Percentiles rank a stretch among this genome's conserved stretches.
Evolutionary conservation across 2,329 filamentous ascomycete genomes (phyloP).

Genomic region (Trichoderma aggressivum): DNA sequence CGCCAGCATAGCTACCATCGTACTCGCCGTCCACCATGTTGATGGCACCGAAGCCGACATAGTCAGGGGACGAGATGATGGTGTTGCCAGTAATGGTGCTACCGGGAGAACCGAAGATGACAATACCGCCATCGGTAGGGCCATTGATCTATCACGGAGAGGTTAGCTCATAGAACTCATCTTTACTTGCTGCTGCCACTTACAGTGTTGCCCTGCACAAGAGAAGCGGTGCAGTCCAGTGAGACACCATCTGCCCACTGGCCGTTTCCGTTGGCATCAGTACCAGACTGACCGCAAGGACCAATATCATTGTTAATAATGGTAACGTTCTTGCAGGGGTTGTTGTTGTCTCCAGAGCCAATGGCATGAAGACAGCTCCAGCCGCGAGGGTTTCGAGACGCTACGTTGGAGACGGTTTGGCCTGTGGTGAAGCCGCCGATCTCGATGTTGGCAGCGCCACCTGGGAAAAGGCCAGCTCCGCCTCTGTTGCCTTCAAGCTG

Average conservation of each 20-base stretch:
- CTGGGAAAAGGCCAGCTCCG: slow-evolving; percentile 24
- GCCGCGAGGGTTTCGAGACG: slow-evolving; percentile 24
- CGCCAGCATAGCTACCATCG: slow-evolving; percentile 24
- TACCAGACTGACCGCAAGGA: slow-evolving; percentile 26
- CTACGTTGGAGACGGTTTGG: slow-evolving; percentile 23
- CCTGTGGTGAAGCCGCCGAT: slow-evolving; percentile 25
- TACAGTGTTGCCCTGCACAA: slow-evolving; percentile 25
- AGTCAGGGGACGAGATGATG: slow-evolving; percentile 24
- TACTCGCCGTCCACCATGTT: slow-evolving; percentile 28
- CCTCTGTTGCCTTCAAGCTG: slow-evolving; percentile 27
- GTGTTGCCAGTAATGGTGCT: slow-evolving; percentile 25
- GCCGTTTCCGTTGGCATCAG: slow-evolving; percentile 21
- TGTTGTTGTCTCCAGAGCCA: slow-evolving; percentile 23
- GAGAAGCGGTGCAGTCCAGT: slow-evolving; percentile 25
- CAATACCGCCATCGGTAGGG: slow-evolving; percentile 27
- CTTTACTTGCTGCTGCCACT: neutral
- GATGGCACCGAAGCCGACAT: slow-evolving; percentile 27
- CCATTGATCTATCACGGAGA: slow-evolving; percentile 22
- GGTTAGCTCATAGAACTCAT: neutral
- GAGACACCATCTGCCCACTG: slow-evolving; percentile 28
- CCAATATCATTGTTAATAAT: slow-evolving; percentile 27
- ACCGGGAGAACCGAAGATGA: slow-evolving; percentile 27
- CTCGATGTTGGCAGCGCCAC: slow-evolving; percentile 29
- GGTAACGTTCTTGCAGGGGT: slow-evolving; percentile 24
- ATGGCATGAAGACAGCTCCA: slow-evolving; percentile 29